phyloP scores from a whole-genome alignment of 2,329 filamentous ascomycete species.

The Fusarium sulawesiense region DNA sequence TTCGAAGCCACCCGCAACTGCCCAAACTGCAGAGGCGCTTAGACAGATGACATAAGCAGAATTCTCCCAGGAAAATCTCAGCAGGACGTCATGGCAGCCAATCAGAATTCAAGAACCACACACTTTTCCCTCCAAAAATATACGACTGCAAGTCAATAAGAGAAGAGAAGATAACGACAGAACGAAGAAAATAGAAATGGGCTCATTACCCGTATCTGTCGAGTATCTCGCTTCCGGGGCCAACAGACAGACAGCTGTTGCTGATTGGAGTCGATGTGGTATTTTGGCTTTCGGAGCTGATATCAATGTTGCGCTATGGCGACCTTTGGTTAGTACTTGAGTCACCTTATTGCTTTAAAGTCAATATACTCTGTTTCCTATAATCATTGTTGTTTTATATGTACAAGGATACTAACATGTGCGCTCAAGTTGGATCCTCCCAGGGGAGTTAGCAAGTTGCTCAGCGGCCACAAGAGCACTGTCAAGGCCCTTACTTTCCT shows the following conservation, averaged over 20 bases:
- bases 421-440: conserved; percentile 51
- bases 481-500: conserved; percentile 90
- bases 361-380: conserved; percentile 12
- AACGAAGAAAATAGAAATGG: conserved; percentile 45
- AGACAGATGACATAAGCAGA: conserved; percentile 44
- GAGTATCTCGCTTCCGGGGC: conserved; percentile 80
- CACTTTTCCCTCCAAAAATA: conserved; percentile 45
- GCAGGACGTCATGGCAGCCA: conserved; percentile 45
- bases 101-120: conserved; percentile 50
- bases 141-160: conserved; percentile 5
- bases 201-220: conserved; percentile 50
- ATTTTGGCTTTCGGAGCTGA: conserved; percentile 90
- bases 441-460: conserved; percentile 72
- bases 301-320: conserved; percentile 89
- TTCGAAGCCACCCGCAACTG: conserved; percentile 21
- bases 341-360: conserved; percentile 18
- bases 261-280: conserved; percentile 84
- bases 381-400: not conserved
- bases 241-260: conserved; percentile 88
- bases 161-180: conserved; percentile 9
- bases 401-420: conserved; percentile 13
- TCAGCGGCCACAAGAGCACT: conserved; percentile 80
- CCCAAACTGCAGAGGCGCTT: not conserved
- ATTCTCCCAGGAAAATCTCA: conserved; percentile 35
- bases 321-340: conserved; percentile 72